Conservation (phyloP, 2,329 filamentous ascomycete species). For the Calonectria pauciramosa region DNA sequence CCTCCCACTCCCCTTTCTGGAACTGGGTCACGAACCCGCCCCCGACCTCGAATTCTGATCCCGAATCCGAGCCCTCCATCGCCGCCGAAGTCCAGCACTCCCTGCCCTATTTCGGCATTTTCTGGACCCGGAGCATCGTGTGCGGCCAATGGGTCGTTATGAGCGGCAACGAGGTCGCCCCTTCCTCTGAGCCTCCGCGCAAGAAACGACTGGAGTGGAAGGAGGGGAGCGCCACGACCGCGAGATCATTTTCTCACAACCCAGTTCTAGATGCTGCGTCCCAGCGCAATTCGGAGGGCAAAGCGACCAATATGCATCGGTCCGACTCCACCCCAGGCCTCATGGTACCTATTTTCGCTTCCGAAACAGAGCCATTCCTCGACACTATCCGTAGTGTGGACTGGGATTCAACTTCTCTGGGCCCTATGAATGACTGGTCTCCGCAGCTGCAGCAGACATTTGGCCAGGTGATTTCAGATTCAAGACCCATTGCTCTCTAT, state of each 20-base stretch:
- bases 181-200: constrained; percentile 48
- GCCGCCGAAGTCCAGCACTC: constrained; percentile 42
- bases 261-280: constrained; percentile 39
- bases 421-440: constrained; percentile 62
- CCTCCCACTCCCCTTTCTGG: constrained; percentile 53
- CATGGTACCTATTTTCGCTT: constrained; percentile 51
- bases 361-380: constrained; percentile 55
- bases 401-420: constrained; percentile 63
- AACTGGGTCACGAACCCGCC: constrained; percentile 52
- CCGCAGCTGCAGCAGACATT: constrained; percentile 60
- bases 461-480: constrained; percentile 59
- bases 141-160: constrained; percentile 54
- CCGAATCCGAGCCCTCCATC: constrained; percentile 8
- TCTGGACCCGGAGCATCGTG: constrained; percentile 56
- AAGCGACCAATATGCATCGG: constrained; percentile 46
- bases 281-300: constrained; percentile 40
- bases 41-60: constrained; percentile 18
- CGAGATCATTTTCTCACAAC: constrained; percentile 39
- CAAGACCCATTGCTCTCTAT: constrained; percentile 70
- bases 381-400: constrained; percentile 58
- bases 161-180: constrained; percentile 53
- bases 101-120: constrained; percentile 48
- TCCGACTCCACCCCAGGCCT: constrained; percentile 50
- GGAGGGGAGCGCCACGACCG: constrained; percentile 30
- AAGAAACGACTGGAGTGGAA: constrained; percentile 48